These are phyloP conservation scores for Globisporangium cederbergense DNA, from an alignment of 352 stramenopile genomes.

Conservation along the genomic window DNA sequence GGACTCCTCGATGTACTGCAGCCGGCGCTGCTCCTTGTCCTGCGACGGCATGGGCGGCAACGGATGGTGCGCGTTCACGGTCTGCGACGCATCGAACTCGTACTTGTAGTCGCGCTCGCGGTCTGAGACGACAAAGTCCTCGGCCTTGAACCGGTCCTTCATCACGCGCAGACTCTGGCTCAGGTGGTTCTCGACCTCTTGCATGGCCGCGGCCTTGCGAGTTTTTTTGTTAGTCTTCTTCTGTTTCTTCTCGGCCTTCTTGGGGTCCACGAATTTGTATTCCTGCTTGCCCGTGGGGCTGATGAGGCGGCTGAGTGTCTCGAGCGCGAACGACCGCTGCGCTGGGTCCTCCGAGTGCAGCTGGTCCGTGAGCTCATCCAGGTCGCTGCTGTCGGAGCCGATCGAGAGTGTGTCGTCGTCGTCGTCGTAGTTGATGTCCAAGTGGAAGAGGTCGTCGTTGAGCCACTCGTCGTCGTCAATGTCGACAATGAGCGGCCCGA, in stretches of 20 bases:
- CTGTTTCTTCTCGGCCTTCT: background rate
- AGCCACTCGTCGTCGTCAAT: slow-evolving; percentile 40
- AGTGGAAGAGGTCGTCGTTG: slow-evolving; percentile 19
- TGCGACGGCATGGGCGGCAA: slow-evolving; percentile 36
- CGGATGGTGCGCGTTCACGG: slow-evolving; percentile 35
- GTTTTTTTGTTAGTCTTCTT: slow-evolving; percentile 23
- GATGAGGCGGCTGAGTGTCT: slow-evolving; percentile 46
- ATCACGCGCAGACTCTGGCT: slow-evolving; percentile 22
- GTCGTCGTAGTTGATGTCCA: slow-evolving; percentile 15
- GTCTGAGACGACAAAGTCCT: slow-evolving; percentile 9
- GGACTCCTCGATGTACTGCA: slow-evolving; percentile 42
- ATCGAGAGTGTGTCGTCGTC: slow-evolving; percentile 26
- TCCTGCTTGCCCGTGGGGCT: slow-evolving; percentile 15
- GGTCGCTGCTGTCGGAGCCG: slow-evolving; percentile 24
- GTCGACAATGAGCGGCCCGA: slow-evolving; percentile 42
- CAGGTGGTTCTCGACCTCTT: slow-evolving; percentile 41
- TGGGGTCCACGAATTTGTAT: slow-evolving; percentile 10
- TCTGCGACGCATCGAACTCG: slow-evolving; percentile 34
- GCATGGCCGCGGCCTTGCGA: slow-evolving; percentile 30
- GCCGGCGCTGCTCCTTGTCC: slow-evolving; percentile 38
- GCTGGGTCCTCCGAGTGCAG: slow-evolving; percentile 40
- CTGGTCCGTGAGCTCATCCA: slow-evolving; percentile 28
- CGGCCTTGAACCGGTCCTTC: slow-evolving; percentile 20
- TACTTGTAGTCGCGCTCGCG: slow-evolving; percentile 42
- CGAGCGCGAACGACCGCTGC: slow-evolving; percentile 33